Evolutionary conservation across 2,329 filamentous ascomycete genomes (phyloP).

Genomic region (Madurella fahalii): DNA sequence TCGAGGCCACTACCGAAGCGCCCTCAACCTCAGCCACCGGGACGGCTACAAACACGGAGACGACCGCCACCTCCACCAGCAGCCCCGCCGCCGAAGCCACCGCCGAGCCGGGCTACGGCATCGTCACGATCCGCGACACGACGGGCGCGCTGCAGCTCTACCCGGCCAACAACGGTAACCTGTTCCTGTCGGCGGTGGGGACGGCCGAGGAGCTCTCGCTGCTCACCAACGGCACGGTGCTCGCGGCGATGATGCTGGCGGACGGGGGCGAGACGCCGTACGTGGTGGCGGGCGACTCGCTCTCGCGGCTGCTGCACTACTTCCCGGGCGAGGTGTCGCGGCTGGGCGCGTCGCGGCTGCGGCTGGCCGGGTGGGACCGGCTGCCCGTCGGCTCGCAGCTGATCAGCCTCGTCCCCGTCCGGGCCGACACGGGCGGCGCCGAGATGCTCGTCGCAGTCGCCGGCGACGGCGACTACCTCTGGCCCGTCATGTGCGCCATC

Average conservation of each 20-base stretch:
- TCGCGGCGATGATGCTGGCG: neutral
- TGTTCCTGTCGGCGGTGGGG: neutral
- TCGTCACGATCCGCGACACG: slow-evolving; percentile 5
- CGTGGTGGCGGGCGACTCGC: slow-evolving; percentile 1
- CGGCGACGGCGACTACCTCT: neutral
- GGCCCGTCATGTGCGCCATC: slow-evolving; percentile 3
- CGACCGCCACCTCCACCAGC: too few species aligned
- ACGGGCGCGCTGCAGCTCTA: slow-evolving; percentile 3
- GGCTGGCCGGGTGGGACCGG: slow-evolving; percentile 1
- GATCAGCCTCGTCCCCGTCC: neutral
- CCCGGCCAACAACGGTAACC: slow-evolving; percentile 6
- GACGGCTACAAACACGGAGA: neutral
- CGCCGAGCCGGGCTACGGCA: neutral
- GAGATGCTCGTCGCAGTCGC: neutral
- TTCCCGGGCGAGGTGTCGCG: neutral
- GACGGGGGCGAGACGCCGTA: neutral
- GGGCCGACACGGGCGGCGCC: neutral
- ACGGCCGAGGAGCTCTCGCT: neutral
- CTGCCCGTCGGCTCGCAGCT: slow-evolving; percentile 1
- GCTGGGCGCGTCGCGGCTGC: slow-evolving; percentile 2
- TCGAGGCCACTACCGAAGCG: too few species aligned
- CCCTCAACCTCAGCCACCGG: neutral
- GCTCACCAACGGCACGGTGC: neutral
- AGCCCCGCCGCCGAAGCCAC: slow-evolving; percentile 11
- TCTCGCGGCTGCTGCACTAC: slow-evolving; percentile 3